Evolutionary conservation across 495 filamentous ascomycete species (phyloP).

Genomic region (Delitschia confertaspora): DNA sequence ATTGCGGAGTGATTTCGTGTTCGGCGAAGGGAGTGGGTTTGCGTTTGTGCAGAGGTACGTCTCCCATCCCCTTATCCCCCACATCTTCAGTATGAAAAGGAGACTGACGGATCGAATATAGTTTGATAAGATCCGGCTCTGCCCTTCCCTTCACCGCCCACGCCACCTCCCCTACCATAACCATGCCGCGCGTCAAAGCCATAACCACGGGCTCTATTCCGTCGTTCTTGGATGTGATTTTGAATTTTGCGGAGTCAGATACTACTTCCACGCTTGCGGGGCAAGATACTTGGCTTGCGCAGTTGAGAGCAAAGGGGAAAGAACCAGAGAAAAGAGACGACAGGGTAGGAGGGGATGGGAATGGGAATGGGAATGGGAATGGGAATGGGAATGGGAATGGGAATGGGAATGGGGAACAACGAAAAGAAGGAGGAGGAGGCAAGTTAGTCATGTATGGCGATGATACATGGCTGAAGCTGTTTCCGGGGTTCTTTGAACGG

Average conservation of each 20-base stretch:
- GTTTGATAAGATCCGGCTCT: constrained; percentile 70
- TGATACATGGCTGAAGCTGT: constrained; percentile 96
- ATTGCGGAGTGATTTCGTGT: constrained; percentile 89
- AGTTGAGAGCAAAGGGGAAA: constrained; percentile 75
- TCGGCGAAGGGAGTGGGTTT: constrained; percentile 71
- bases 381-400: background rate
- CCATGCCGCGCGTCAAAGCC: constrained; percentile 95
- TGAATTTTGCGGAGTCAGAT: constrained; percentile 94
- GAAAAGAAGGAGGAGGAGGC: too few relatives aligned
- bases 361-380: background rate
- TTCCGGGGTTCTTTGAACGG: constrained; percentile 76
- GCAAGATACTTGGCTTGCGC: constrained; percentile 93
- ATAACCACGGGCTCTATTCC: constrained; percentile 95
- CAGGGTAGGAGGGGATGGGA: too few relatives aligned
- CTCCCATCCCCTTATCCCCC: too few relatives aligned
- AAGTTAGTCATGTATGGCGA: constrained; percentile 93
- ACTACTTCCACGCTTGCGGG: constrained; percentile 72
- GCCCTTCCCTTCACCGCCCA: constrained; percentile 92
- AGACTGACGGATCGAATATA: constrained; percentile 32
- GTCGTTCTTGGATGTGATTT: constrained; percentile 91
- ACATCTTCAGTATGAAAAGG: background rate
- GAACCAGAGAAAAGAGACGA: too few relatives aligned
- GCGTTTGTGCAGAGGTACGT: constrained; percentile 74
- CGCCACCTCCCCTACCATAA: constrained; percentile 94
- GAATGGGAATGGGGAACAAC: background rate